A percentile compares a stretch with the other conserved stretches of the same genome.
Conservation (phyloP, 495 filamentous ascomycete species). For the Bryoglossum gracile region DNA sequence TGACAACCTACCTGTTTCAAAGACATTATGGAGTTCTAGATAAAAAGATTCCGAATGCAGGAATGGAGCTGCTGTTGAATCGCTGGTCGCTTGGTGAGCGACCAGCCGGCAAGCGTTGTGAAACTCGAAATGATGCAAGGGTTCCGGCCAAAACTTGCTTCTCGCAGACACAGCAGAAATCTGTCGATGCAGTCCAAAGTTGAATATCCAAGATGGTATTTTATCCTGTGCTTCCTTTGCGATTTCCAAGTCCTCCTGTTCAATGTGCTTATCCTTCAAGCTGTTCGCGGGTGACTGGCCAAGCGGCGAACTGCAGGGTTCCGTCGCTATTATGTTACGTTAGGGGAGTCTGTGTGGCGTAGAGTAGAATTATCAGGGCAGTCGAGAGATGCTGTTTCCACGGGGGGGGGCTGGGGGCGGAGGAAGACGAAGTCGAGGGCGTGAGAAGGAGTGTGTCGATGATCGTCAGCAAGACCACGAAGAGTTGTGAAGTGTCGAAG, state of each 20-base stretch:
- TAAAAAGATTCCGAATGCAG: not conserved
- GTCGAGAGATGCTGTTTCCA: not conserved
- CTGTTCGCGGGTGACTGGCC: not conserved
- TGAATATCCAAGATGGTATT: not conserved
- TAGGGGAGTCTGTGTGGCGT: too few relatives aligned
- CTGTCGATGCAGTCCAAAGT: not conserved
- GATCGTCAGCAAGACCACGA: slow-evolving; percentile 10
- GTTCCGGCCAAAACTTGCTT: not conserved
- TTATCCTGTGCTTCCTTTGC: not conserved
- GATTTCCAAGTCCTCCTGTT: slow-evolving; percentile 2
- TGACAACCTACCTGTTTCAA: slow-evolving; percentile 60
- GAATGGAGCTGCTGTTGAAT: slow-evolving; percentile 2
- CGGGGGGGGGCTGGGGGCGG: not conserved
- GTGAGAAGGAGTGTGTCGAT: slow-evolving; percentile 8
- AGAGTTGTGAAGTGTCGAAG: slow-evolving; percentile 10
- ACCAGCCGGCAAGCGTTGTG: slow-evolving; percentile 19
- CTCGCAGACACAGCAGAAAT: not conserved
- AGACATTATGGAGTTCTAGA: slow-evolving; percentile 46
- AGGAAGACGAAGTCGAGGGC: not conserved
- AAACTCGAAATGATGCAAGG: slow-evolving; percentile 12
- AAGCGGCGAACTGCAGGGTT: slow-evolving; percentile 9
- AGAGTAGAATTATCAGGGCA: not conserved
- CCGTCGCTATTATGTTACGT: slow-evolving; percentile 13
- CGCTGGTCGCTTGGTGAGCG: slow-evolving; percentile 23
- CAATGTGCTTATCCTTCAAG: too few relatives aligned